Base-by-base conservation (phyloP, 306 rosid genomes). In the Ormosia semicastrata region DNA sequence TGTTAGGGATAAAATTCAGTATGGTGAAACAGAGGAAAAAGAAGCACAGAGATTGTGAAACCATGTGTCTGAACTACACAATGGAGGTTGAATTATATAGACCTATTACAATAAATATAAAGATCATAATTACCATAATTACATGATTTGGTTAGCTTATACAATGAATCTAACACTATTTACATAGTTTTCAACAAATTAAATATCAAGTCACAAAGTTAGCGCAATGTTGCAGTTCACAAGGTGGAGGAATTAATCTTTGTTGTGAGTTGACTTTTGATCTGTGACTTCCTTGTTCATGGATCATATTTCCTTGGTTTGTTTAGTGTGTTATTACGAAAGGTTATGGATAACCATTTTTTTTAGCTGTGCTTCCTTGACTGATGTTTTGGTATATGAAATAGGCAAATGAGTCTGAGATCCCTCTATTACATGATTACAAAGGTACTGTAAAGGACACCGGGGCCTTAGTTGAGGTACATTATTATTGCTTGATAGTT, bases 351-450 rank as follows among this genome's bases (percentile, higher is more conserved):
- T 74, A 15, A 15, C 9, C 17, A 70, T 24, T 64, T 66, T 76
- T 74, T 82, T 34, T 43, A 43, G 62, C 9, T 58, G 18, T 40
- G 60, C 63, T 53, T 36, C 75, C 59, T 67, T 77, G 59, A 62
- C 59, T 89, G 59, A 85, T 83, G 17, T 39, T 83, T 72, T 37
- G 53, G 32, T 74, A 50, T 69, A 59, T 66, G 10, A 76, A 73
- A 52, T 80, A 94, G 99, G 99, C 88, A 80, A 93, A 95, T 82
- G 99, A 95, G 47, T 90, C 88, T 69, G 99, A 95, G 87, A 93
- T 95, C 76, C 99, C 99, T 37, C 86, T 95, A 64, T 79, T 93
- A 81, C 92, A 95, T 74, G 97, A 95, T 76, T 91, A 74, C 83
- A 86, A 86, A 71, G 91, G 94, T 34, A 77, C 33, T 70, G 76